Evolutionary conservation across 2,329 filamentous ascomycete genomes (phyloP), one percentile per base, ranked within the genome.

Genomic region (Colletotrichum simmondsii): DNA sequence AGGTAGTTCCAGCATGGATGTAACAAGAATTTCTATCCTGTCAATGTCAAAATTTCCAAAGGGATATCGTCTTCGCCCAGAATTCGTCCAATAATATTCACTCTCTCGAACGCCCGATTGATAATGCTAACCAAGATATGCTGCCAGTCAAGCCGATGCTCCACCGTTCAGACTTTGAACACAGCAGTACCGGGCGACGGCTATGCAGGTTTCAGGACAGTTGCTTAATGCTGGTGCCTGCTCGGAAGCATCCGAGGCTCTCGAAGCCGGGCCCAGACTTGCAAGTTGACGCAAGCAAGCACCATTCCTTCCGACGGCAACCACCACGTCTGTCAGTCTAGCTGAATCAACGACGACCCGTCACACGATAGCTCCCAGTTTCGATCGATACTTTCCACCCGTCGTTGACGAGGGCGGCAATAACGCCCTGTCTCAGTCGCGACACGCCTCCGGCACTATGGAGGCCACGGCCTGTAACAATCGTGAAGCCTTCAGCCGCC

Each of bases 381-480:
- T 91, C 88, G 57, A 93, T 87, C 79, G 95, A 90, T 42, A 97
- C 86, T 79, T 90, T 95, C 96, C 96, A 98, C 0, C 95, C 95
- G 73, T 96, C 94, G 57, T 90, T 88, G 52, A 92, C 87, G 54
- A 98, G 85, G 79, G 92, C 92, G 78, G 91, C 92, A 59, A 89
- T 92, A n/a, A 98, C 95, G 19, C 93, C 93, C 69, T 93, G 92
- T 5, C 95, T 92, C 72, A 98, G 81, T 76, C 91, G 92, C 2
- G 93, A 94, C 68, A 90, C 92, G 1, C 95, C 95, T 65, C 93
- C 91, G 59, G 91, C 88, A 77, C 91, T 97, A 82, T 98, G 96
- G 66, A 88, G 88, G 1, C 96, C 96, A 16, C 92, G 80, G 0
- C 96, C 96, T 3, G 95, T 97, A 66, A 98, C 89, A 72, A 98